Evolutionary conservation across 2,329 filamentous ascomycete genomes (phyloP).

Genomic region (Aspergillus quadricinctus): DNA sequence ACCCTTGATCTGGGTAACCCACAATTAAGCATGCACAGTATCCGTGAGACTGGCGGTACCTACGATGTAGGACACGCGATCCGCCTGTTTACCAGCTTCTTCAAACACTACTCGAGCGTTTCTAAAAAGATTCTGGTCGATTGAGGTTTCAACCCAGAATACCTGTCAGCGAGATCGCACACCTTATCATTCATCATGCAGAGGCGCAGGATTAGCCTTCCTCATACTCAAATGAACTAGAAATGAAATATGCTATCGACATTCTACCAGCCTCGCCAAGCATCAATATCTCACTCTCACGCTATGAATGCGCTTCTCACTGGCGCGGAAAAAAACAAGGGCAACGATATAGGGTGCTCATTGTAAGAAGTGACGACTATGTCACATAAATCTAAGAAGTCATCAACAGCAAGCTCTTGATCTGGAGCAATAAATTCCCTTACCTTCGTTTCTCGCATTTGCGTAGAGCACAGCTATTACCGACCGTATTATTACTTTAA

Average conservation of each 20-base stretch:
- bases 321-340: not conserved
- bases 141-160: constrained; percentile 34
- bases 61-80: constrained; percentile 84
- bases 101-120: constrained; percentile 74
- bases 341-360: not conserved
- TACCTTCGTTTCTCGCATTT: not conserved
- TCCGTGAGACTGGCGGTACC: constrained; percentile 84
- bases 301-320: not conserved
- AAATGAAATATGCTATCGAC: not conserved
- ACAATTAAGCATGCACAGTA: constrained; percentile 95
- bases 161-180: not conserved
- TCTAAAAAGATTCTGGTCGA: constrained; percentile 82
- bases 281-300: not conserved
- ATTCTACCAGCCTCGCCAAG: not conserved
- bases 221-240: not conserved
- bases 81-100: constrained; percentile 82
- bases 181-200: not conserved
- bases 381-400: not conserved
- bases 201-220: not conserved
- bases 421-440: not conserved
- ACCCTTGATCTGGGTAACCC: constrained; percentile 92
- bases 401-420: not conserved
- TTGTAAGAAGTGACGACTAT: not conserved
- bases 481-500: not conserved
- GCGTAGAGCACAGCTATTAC: not conserved